Base-by-base conservation (phyloP, 257 asterid species). In the Petunia axillaris region DNA sequence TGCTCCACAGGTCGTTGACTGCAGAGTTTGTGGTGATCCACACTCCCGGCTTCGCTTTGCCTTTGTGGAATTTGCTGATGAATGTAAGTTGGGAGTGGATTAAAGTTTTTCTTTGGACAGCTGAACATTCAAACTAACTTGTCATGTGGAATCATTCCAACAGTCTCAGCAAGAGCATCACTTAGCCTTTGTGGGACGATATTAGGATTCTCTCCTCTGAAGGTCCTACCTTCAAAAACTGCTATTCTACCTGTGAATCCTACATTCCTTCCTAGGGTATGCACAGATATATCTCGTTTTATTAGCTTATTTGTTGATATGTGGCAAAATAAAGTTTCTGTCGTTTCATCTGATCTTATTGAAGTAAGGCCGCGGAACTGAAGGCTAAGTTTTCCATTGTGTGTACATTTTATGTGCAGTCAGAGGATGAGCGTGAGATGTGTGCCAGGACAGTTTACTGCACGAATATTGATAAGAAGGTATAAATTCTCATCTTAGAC, bases 21-120 rank as follows among this genome's bases (percentile, higher is more conserved):
- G 99, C 55, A 94, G 99, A 73, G 96, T 95, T 78, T 95, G 99
- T 85, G 99, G 99, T 46, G 99, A 95, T 82, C 97, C 98, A 48
- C 97, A 94, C 87, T 95, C 99, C 81, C 97, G 95, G 80, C 98
- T 92, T 77, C 99, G 98, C 84, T 95, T 95, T 83, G 99, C 99
- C 55, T 95, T 95, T 82, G 99, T 95, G 46, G 99, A 95, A 86
- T 95, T 95, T 86, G 83, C 93, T 83, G 94, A 92, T 80, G 99
- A 95, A 79, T 89, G 99, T 95, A 86, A 82, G 98, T 60, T 80
- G 64, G 79, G 73, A 40, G 35, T 55, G 41, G 64, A 11, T 73
- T 15, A 41, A 25, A 14, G n/a, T 67, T 46, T 57, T 85, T 44
- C 36, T 75, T 75, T 41, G n/a, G 58, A 4, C 57, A 43, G 78